These are phyloP conservation scores for Ailanthus altissimus DNA, from an alignment of 345 rosid species.

Conservation along the genomic window DNA sequence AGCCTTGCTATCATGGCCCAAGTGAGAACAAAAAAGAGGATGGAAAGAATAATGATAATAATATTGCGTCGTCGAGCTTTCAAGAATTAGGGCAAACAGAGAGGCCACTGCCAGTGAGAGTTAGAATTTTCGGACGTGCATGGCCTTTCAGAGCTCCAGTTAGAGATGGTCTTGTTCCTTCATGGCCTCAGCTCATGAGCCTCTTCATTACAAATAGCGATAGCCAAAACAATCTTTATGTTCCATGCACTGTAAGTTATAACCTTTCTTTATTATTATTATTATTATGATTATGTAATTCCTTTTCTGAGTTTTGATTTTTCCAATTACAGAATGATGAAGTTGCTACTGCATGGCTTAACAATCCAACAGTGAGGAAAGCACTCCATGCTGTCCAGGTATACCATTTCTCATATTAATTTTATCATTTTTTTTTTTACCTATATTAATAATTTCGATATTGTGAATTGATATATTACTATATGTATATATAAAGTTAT, in stretches of 20 bases:
- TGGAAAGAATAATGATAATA: neutral
- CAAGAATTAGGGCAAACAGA: slow-evolving; percentile 25
- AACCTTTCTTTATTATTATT: no score
- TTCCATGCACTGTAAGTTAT: slow-evolving; percentile 42
- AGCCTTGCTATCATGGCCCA: slow-evolving; percentile 10
- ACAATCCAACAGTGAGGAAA: slow-evolving; percentile 39
- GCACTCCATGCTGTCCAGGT: slow-evolving; percentile 46
- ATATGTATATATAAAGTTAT: no score
- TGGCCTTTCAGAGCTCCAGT: slow-evolving; percentile 48
- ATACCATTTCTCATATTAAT: neutral
- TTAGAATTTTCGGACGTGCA: slow-evolving; percentile 45
- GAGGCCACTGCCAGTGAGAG: slow-evolving; percentile 37
- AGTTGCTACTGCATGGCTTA: slow-evolving; percentile 44
- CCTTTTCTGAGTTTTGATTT: neutral
- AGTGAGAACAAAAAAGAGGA: neutral
- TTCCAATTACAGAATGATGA: slow-evolving; percentile 32
- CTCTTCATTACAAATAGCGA: neutral
- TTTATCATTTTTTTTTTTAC: neutral
- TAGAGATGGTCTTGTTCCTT: slow-evolving; percentile 31
- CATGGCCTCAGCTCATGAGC: slow-evolving; percentile 40
- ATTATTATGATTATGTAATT: no score
- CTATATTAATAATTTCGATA: neutral
- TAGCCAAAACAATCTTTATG: neutral
- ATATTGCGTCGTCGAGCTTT: slow-evolving; percentile 26
- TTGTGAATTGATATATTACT: neutral